Evolutionary conservation across 345 rosid genomes (phyloP).

Genomic region (Gossypium thurberi): DNA sequence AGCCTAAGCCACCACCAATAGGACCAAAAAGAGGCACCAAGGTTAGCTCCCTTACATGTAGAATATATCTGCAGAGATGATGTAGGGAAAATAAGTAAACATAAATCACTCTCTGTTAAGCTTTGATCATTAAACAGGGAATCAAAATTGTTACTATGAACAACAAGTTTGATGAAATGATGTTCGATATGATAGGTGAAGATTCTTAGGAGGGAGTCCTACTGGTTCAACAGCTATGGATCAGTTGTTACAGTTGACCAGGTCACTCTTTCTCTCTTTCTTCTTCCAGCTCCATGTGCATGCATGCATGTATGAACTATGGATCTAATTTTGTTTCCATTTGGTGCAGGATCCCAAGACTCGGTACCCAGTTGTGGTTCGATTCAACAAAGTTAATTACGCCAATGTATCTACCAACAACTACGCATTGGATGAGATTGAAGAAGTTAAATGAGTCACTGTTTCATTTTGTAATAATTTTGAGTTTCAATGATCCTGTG

Average conservation of each 20-base stretch:
- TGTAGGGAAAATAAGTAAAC: background rate
- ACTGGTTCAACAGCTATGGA: constrained; percentile 85
- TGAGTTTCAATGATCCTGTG: constrained; percentile 10
- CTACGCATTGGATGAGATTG: constrained; percentile 85
- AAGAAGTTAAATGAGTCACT: constrained; percentile 47
- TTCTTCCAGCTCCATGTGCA: background rate
- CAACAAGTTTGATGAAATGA: background rate
- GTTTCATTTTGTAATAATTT: constrained; percentile 15
- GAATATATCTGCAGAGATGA: background rate
- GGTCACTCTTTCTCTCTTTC: constrained; percentile 29
- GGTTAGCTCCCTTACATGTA: constrained; percentile 28
- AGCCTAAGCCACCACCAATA: constrained; percentile 67
- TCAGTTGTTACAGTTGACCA: constrained; percentile 87
- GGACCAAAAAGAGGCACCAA: constrained; percentile 94
- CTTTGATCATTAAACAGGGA: constrained; percentile 1
- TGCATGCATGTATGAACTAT: too few relatives aligned
- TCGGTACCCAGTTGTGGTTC: constrained; percentile 87
- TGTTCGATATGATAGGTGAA: constrained; percentile 39
- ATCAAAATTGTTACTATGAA: too few relatives aligned
- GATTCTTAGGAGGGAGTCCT: constrained; percentile 82
- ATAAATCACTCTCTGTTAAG: background rate
- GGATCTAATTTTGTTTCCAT: too few relatives aligned
- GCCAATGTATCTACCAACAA: constrained; percentile 94
- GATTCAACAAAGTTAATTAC: constrained; percentile 80
- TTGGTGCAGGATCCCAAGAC: constrained; percentile 64